Evolutionary conservation across 108 stramenopile species (phyloP).

Genomic region (Schizochytrium sp.): DNA sequence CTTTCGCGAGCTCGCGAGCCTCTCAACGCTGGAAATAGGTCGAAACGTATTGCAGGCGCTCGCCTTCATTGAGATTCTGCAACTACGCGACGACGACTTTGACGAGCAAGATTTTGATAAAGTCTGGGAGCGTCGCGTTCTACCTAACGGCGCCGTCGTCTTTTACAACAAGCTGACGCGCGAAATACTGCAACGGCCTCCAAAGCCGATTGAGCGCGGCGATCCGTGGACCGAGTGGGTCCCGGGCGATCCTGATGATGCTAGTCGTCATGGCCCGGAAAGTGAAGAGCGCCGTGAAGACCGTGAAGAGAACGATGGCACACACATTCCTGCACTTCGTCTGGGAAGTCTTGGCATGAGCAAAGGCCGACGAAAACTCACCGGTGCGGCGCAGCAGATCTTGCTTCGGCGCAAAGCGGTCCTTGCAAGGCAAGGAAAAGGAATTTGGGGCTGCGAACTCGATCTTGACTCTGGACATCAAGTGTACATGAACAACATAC

Average conservation of each 20-base stretch:
- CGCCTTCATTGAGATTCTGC: not conserved
- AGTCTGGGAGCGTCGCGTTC: not conserved
- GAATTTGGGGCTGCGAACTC: not conserved
- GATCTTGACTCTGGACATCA: not conserved
- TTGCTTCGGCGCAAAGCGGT: not conserved
- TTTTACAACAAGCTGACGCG: not conserved
- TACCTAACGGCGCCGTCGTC: not conserved
- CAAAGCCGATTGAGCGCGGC: not conserved
- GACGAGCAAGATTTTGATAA: not conserved
- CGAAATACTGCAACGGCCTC: not conserved
- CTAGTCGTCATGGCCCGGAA: not conserved
- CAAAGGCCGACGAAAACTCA: too few relatives aligned
- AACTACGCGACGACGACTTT: not conserved
- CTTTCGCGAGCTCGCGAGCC: not conserved
- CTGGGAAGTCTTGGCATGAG: not conserved
- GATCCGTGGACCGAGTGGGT: not conserved
- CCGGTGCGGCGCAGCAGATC: not conserved
- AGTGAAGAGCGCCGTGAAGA: not conserved
- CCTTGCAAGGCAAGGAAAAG: not conserved
- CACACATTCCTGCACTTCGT: not conserved
- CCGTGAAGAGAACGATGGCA: not conserved
- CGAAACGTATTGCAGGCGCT: not conserved
- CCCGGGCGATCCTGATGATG: not conserved
- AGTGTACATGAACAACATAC: not conserved
- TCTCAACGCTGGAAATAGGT: not conserved